A percentile compares a stretch with the other conserved stretches of the same genome.
Evolutionary conservation across 129 eudicot species (phyloP).

Genomic region (Flaveria bidentis): DNA sequence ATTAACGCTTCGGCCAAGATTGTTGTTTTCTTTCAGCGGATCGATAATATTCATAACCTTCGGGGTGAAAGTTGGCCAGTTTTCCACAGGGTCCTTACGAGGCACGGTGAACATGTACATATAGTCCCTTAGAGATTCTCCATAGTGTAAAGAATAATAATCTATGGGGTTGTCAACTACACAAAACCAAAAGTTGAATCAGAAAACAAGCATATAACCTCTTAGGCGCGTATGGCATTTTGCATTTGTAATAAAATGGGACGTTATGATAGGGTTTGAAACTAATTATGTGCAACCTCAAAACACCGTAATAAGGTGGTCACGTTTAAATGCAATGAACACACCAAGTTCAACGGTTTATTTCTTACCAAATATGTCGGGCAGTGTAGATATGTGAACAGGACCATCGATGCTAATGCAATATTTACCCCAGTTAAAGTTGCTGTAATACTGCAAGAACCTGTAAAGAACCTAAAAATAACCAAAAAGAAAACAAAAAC

Average conservation of each 20-base stretch:
- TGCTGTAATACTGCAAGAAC: slow-evolving; percentile 72
- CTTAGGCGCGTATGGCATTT: no score
- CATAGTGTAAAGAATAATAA: slow-evolving; percentile 38
- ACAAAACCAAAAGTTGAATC: slow-evolving; percentile 5
- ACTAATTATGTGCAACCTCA: not conserved
- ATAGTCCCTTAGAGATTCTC: slow-evolving; percentile 42
- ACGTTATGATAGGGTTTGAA: no score
- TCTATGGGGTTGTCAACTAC: slow-evolving; percentile 54
- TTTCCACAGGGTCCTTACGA: slow-evolving; percentile 28
- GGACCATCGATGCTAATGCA: slow-evolving; percentile 75
- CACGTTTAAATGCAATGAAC: not conserved
- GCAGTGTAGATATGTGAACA: slow-evolving; percentile 51
- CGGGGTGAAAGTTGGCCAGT: slow-evolving; percentile 37
- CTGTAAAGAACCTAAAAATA: slow-evolving; percentile 61
- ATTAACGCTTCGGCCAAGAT: slow-evolving; percentile 87
- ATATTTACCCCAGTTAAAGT: slow-evolving; percentile 72
- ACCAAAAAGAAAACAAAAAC: slow-evolving; percentile 7
- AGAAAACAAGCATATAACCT: slow-evolving; percentile 15
- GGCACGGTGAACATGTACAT: slow-evolving; percentile 54
- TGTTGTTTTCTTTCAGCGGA: slow-evolving; percentile 77
- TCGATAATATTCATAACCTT: slow-evolving; percentile 80
- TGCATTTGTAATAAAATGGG: not conserved
- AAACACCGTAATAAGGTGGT: not conserved
- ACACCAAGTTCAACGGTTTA: slow-evolving; percentile 8
- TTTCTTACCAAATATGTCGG: slow-evolving; percentile 58